Evolutionary conservation across 169 alveolate species (phyloP), one percentile per base, ranked within the genome.

Genomic region (Eimeria falciformis): DNA sequence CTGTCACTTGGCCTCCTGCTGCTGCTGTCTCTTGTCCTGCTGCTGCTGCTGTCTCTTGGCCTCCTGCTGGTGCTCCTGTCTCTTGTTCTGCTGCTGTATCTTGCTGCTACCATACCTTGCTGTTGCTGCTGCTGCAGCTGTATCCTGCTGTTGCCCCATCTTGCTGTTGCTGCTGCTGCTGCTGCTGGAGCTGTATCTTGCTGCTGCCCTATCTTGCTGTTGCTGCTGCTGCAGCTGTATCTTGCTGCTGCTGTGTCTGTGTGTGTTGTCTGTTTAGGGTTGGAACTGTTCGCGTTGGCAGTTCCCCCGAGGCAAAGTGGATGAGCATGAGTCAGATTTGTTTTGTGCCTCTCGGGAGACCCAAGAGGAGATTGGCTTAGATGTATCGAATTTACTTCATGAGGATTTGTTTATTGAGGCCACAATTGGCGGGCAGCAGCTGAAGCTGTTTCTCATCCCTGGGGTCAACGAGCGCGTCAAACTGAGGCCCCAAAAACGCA

Each of bases 251-350:
- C 29, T 40, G 17, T 21, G 88, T 5, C n/a, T 58, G 78, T 27
- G 89, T 62, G 77, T 71, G 95, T 46, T 98, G 96, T 37, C 97
- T n/a, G n/a, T n/a, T n/a, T n/a, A 96, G 93, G 96, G 97, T 45
- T 97, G 96, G 98, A 94, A 95, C 45, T 97, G 98, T 55, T 93
- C 93, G 66, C 90, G 93, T 73, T 97, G 98, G 98, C 93, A 97
- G 90, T 98, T 98, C 91, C 99, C 99, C 9, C 97, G 98, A 68
- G 99, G 99, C 40, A 98, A 98, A 90, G 96, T 96, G 58, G 99
- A 98, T 92, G 99, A 98, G 91, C 94, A 89, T 77, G 99, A 98
- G 95, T 95, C 91, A 40, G 99, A 97, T 89, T 95, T 95, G 43
- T 96, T 93, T n/a, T 98, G 99, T 62, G 99, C 99, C 12, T 95